Conservation (phyloP, 2,329 filamentous ascomycete genomes). For the Cladosporium velox region DNA sequence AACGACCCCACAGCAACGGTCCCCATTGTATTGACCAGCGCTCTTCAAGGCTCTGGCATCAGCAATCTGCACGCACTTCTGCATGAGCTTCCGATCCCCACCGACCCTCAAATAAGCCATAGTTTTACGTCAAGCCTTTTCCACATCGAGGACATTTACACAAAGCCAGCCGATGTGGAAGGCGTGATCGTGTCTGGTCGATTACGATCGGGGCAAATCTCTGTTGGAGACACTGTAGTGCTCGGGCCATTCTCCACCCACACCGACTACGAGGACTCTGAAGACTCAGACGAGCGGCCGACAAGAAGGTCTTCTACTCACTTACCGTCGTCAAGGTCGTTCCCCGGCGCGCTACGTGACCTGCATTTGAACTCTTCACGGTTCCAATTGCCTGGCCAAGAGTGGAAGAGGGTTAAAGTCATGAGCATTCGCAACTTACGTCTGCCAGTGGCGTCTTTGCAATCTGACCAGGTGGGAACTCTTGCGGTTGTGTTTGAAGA, state of each 20-base stretch:
- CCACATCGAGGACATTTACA: slow-evolving; percentile 89
- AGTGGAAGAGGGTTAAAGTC: slow-evolving; percentile 80
- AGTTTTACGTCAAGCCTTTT: slow-evolving; percentile 57
- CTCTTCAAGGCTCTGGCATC: slow-evolving; percentile 81
- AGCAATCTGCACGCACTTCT: slow-evolving; percentile 80
- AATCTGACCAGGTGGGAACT: slow-evolving; percentile 83
- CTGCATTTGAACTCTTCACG: slow-evolving; percentile 28
- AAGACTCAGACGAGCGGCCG: slow-evolving; percentile 39
- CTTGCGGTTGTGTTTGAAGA: slow-evolving; percentile 69
- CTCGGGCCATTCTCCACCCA: slow-evolving; percentile 67
- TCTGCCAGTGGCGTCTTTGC: slow-evolving; percentile 74
- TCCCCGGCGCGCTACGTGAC: slow-evolving; percentile 47
- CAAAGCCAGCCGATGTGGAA: slow-evolving; percentile 48
- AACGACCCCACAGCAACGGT: slow-evolving; percentile 57
- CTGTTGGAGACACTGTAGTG: slow-evolving; percentile 74
- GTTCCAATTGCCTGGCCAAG: slow-evolving; percentile 45
- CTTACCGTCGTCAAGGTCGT: slow-evolving; percentile 48
- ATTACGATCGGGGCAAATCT: slow-evolving; percentile 74
- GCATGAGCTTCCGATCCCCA: slow-evolving; percentile 68
- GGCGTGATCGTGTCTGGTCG: slow-evolving; percentile 76
- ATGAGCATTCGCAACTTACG: slow-evolving; percentile 87
- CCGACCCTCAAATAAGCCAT: neutral
- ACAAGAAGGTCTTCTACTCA: slow-evolving; percentile 30
- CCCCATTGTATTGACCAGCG: slow-evolving; percentile 85
- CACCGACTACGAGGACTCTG: slow-evolving; percentile 37